Conservation (phyloP, 2,329 filamentous ascomycete species). For the Colletotrichum spinosum region DNA sequence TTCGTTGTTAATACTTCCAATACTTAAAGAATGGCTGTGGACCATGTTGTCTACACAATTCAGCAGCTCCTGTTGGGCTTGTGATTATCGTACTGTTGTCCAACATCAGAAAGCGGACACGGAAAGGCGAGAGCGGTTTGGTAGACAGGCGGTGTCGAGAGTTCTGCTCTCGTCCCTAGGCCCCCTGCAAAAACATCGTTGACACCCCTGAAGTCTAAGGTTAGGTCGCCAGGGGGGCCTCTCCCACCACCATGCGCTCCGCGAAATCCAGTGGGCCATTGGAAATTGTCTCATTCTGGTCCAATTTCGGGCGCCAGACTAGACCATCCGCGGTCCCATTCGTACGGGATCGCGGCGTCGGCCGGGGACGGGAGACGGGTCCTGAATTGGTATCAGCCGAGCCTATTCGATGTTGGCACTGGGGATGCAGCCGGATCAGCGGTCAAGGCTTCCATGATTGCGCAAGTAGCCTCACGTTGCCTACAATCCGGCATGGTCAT, state of each 20-base stretch:
- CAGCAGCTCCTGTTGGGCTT: too few species aligned
- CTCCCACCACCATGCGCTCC: constrained; percentile 37
- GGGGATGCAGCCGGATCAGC: constrained; percentile 15
- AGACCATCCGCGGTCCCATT: constrained; percentile 31
- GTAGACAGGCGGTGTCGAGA: constrained; percentile 6
- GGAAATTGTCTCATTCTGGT: constrained; percentile 31
- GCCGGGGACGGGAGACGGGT: constrained; percentile 27
- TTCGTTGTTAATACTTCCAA: too few species aligned
- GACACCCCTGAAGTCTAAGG: constrained; percentile 26
- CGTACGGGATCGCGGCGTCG: constrained; percentile 24
- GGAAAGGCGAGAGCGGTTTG: background rate
- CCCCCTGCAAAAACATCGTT: constrained; percentile 21
- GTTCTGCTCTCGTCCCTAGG: constrained; percentile 20
- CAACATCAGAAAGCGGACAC: constrained; percentile 16
- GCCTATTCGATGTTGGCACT: background rate
- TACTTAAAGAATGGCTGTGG: constrained; percentile 15
- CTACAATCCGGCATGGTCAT: too few species aligned
- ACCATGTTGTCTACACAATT: background rate
- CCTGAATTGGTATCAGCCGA: constrained; percentile 28
- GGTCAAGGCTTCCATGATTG: constrained; percentile 1
- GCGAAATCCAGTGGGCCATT: constrained; percentile 38
- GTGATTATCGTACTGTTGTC: background rate
- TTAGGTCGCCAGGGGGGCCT: constrained; percentile 22
- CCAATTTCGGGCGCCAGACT: constrained; percentile 34
- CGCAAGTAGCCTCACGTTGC: background rate